These are phyloP conservation scores for Crucibulum laeve DNA, from an alignment of 768 basidiomycete genomes.

Conservation along the genomic window DNA sequence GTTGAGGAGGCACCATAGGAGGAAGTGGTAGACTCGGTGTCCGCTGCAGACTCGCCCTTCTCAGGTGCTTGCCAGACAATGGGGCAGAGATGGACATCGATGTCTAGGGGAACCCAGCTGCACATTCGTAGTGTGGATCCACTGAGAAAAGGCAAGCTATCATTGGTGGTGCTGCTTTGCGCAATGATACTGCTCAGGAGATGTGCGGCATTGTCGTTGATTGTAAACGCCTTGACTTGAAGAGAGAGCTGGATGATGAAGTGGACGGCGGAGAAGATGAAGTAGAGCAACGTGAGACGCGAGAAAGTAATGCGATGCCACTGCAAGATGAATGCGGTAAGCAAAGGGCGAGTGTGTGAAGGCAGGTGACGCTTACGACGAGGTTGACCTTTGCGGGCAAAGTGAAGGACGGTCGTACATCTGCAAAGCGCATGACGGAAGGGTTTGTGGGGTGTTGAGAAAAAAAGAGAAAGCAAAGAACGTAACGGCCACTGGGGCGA, in stretches of 20 bases:
- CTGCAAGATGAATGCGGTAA: conserved; percentile 26
- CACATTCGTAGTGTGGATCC: conserved; percentile 54
- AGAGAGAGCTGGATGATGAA: conserved; percentile 65
- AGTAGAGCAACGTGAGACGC: conserved; percentile 59
- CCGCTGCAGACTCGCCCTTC: not conserved
- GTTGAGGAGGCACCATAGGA: conserved; percentile 6
- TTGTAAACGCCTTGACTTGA: conserved; percentile 62
- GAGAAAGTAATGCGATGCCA: conserved; percentile 72
- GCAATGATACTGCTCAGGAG: conserved; percentile 48
- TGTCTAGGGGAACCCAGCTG: conserved; percentile 43
- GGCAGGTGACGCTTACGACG: conserved; percentile 8
- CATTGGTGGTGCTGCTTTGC: conserved; percentile 41
- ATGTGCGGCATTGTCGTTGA: conserved; percentile 54
- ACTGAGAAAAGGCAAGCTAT: conserved; percentile 48
- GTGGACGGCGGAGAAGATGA: conserved; percentile 62
- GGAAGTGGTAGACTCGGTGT: not conserved
- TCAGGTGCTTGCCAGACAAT: conserved; percentile 51
- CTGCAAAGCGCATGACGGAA: too few relatives aligned
- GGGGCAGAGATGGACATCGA: conserved; percentile 35
- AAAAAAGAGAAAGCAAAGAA: too few relatives aligned
- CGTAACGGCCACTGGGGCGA: too few relatives aligned
- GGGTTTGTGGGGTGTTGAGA: too few relatives aligned
- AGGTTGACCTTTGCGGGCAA: conserved; percentile 3
- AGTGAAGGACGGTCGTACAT: too few relatives aligned
- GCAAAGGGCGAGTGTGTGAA: not conserved